These are phyloP conservation scores for Acanthamoeba healyi DNA, from an alignment of 208 protist species.

Conservation along the genomic window DNA sequence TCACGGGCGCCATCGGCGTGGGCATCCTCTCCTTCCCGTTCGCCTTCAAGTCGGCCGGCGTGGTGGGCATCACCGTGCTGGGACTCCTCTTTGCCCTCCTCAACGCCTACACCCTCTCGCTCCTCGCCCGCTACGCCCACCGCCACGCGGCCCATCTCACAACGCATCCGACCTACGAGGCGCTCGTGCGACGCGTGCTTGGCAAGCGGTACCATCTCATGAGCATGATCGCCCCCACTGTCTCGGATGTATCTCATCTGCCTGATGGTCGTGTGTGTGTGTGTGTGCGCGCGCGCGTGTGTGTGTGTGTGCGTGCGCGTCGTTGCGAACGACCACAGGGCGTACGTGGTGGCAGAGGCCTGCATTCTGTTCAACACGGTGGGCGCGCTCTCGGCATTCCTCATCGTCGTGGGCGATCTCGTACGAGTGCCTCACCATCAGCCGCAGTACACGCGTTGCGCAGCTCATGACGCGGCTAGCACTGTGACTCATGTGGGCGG, in stretches of 20 bases:
- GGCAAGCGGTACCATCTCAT: not conserved
- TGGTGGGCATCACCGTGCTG: conserved; percentile 24
- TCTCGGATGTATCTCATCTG: not conserved
- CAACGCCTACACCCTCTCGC: conserved; percentile 60
- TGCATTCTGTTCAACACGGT: conserved; percentile 4
- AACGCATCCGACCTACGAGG: conserved; percentile 33
- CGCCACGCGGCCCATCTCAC: not conserved
- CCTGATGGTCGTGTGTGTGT: not conserved
- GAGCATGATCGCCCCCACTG: not conserved
- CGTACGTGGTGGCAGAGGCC: conserved; percentile 4
- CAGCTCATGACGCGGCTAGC: not conserved
- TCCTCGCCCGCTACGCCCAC: conserved; percentile 60
- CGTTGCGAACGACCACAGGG: not conserved
- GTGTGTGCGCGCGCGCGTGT: not conserved
- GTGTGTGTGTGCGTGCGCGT: not conserved
- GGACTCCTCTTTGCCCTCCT: conserved; percentile 27
- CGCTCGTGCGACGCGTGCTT: conserved; percentile 27
- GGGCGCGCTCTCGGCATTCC: conserved; percentile 48
- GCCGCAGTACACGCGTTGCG: no score
- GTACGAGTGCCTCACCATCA: not conserved
- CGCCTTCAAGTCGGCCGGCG: conserved; percentile 60
- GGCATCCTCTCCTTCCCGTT: conserved; percentile 71
- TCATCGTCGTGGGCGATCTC: conserved; percentile 75
- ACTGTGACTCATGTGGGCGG: not conserved
- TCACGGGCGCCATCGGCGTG: conserved; percentile 61